Percentiles rank a stretch among this genome's conserved stretches.
phyloP scores from a whole-genome alignment of 192 early-diverging fungal genomes.

The Podila minutissima region DNA sequence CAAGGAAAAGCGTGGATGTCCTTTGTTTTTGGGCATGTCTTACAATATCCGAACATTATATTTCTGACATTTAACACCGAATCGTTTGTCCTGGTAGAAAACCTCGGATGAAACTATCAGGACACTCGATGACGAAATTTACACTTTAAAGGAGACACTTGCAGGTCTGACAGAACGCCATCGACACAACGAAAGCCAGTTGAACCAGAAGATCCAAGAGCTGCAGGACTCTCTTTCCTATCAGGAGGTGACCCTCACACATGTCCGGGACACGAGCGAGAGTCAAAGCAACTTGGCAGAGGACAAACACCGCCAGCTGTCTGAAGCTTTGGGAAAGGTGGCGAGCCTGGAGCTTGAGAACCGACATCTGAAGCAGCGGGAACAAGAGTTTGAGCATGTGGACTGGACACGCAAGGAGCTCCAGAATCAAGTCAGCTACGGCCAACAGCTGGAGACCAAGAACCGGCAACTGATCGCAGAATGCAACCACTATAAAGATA shows the following conservation, averaged over 20 bases:
- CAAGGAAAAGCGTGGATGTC: background rate
- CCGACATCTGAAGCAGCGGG: conserved; percentile 24
- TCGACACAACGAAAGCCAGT: conserved; percentile 32
- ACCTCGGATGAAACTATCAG: conserved; percentile 31
- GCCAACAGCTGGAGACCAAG: conserved; percentile 59
- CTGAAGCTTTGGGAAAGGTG: conserved; percentile 18
- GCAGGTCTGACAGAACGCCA: conserved; percentile 27
- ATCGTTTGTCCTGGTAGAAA: background rate
- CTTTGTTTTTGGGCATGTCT: background rate
- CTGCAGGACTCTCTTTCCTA: conserved; percentile 25
- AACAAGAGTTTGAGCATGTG: conserved; percentile 24
- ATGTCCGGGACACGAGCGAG: conserved; percentile 25
- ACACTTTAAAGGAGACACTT: conserved; percentile 26
- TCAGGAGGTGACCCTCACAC: conserved; percentile 23
- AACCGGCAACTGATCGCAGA: conserved; percentile 65
- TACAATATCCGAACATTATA: background rate
- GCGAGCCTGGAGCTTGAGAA: conserved; percentile 35
- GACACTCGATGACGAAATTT: conserved; percentile 32
- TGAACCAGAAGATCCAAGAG: conserved; percentile 21
- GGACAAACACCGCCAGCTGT: conserved; percentile 32
- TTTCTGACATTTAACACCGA: background rate
- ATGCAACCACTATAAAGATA: conserved; percentile 52
- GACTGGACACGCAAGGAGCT: conserved; percentile 57
- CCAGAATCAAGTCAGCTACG: conserved; percentile 62
- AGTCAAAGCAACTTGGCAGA: conserved; percentile 30